Conservation (phyloP, 2,329 filamentous ascomycete genomes). For the Aspergillus glaucus region DNA sequence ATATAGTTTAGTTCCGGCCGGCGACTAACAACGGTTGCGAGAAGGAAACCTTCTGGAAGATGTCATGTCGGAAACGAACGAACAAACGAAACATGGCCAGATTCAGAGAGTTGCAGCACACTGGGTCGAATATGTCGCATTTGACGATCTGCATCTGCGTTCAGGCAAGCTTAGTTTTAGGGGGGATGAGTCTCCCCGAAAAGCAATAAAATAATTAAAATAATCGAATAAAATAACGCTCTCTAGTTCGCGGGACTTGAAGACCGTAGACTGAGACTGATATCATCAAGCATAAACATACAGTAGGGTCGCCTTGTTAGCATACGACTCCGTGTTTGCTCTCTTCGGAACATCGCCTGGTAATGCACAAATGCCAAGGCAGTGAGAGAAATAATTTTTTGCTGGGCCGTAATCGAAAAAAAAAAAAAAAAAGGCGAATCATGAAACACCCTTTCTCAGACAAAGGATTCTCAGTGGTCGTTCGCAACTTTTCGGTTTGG, state of each 20-base stretch:
- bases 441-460: neutral
- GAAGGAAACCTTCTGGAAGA: conserved; percentile 1
- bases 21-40: neutral
- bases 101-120: neutral
- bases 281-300: neutral
- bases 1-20: neutral
- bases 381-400: no score
- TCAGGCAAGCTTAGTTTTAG: neutral
- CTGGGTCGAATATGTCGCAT: neutral
- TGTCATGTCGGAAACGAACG: neutral
- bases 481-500: neutral
- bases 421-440: neutral
- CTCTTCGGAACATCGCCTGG: neutral
- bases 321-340: neutral
- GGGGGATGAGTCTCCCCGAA: neutral
- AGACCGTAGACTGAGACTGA: neutral
- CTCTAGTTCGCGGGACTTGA: no score
- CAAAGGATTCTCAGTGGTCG: neutral
- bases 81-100: neutral
- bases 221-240: neutral
- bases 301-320: neutral
- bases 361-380: no score
- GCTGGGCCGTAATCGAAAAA: neutral
- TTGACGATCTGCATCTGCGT: neutral
- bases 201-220: neutral